Base-by-base conservation (phyloP, 331 rosid species). In the Cydonia oblonga region DNA sequence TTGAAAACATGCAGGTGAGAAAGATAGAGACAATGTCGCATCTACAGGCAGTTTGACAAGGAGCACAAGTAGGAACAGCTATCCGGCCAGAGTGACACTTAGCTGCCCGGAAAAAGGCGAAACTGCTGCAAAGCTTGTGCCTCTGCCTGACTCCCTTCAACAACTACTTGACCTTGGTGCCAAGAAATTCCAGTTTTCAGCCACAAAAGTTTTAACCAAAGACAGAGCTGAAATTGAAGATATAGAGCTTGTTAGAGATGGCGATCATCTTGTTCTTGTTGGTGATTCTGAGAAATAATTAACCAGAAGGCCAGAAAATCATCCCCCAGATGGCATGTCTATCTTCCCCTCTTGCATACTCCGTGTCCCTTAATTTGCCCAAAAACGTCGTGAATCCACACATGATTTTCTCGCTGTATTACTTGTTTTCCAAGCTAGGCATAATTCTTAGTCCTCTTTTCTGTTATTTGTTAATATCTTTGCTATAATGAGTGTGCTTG, bases 141-240 rank as follows among this genome's bases (percentile, higher is more conserved):
- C 76, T 12, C 30, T 90, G 63, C 98, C 96, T n/a, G 78, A 64
- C 4, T 59, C 96, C 69, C 78, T 88, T 26, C 49, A 82, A 42
- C 89, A 86, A 75, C 84, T 90, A 66, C 76, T 84, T 63, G 86
- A 86, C n/a, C 64, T 87, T 59, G 98, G 96, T 65, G 86, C 81
- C 53, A 80, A 65, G 74, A 90, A 83, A 73, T 92, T 87, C 69
- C 86, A 76, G 51, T 58, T 87, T 30, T 59, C 68, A 51, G 63
- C 89, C 33, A 74, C 84, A 62, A 87, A 79, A 75, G 75, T 92
- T 69, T 79, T 90, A 76, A 90, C 86, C 15, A 18, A 7, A 76
- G 90, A 88, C 52, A 89, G 96, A 71, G 96, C 98, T 73, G 85
- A 85, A 88, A 46, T 92, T 54, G 98, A 90, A 15, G 89, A 92